Evolutionary conservation across 345 rosid genomes (phyloP).

Genomic region (rapeseed (Brassica napus)): Da-Ae NC_063436.1:17068501-17069000

Average conservation of each 20-base stretch:
- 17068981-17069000: constrained; percentile 40
- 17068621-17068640: constrained; percentile 20
- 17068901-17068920: background rate
- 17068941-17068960: constrained; percentile 6
- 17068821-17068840: constrained; percentile 13
- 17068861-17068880: background rate
- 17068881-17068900: background rate
- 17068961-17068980: constrained; percentile 26
- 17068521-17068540: constrained; percentile 41
- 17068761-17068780: constrained; percentile 44
- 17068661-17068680: background rate
- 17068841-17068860: background rate
- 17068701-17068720: background rate
- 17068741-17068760: background rate
- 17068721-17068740: constrained; percentile 23
- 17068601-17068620: constrained; percentile 44
- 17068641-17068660: constrained; percentile 33
- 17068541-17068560: constrained; percentile 21
- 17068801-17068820: constrained; percentile 32
- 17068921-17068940: background rate
- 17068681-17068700: background rate
- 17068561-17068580: constrained; percentile 26
- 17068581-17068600: constrained; percentile 32
- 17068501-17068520: constrained; percentile 30
- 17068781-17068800: constrained; percentile 51